Evolutionary conservation across 306 rosid genomes (phyloP).

Genomic region (Prosopis cineraria): DNA sequence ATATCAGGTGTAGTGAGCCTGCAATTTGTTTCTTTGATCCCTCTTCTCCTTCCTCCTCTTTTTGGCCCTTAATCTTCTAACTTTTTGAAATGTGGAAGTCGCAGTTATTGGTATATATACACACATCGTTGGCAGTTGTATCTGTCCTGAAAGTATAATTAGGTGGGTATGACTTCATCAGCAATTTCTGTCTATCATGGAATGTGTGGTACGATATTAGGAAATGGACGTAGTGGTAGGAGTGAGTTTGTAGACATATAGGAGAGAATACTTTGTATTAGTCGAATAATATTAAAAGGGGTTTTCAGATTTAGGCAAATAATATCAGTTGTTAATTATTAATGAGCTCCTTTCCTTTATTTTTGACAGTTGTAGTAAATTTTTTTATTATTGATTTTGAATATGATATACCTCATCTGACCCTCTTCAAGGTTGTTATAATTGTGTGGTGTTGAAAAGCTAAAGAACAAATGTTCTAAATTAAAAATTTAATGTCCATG

Average conservation of each 20-base stretch:
- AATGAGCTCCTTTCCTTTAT: neutral
- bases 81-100: constrained; percentile 6
- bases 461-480: neutral
- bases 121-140: constrained; percentile 28
- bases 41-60: neutral
- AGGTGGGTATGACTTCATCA: constrained; percentile 6
- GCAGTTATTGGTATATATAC: constrained; percentile 30
- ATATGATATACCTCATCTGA: neutral
- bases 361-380: neutral
- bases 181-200: constrained; percentile 2
- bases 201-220: constrained; percentile 21
- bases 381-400: neutral
- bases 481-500: too few relatives aligned
- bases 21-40: neutral
- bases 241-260: constrained; percentile 20
- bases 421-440: neutral
- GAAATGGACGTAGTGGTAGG: constrained; percentile 27
- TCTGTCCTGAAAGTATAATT: constrained; percentile 16
- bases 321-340: constrained; percentile 1
- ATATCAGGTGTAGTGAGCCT: constrained; percentile 12
- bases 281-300: constrained; percentile 31
- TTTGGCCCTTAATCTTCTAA: neutral
- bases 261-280: constrained; percentile 33
- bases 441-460: neutral
- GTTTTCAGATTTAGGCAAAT: constrained; percentile 8